Evolutionary conservation across 2,329 filamentous ascomycete genomes (phyloP).

Genomic region (Alternaria tenuissima): DNA sequence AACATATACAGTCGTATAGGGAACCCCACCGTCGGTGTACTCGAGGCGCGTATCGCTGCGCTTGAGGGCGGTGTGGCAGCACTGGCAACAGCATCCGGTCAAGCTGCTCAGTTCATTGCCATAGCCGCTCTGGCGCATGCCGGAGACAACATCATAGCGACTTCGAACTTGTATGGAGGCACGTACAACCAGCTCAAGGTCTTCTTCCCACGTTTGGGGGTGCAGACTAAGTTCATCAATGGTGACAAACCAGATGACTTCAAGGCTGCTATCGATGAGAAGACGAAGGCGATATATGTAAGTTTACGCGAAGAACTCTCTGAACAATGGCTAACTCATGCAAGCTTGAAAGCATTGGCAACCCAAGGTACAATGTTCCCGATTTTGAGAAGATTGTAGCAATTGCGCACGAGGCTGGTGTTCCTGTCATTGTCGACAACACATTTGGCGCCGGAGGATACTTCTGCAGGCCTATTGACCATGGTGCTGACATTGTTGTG

Average conservation of each 20-base stretch:
- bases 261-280: conserved; percentile 83
- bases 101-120: conserved; percentile 91
- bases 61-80: conserved; percentile 91
- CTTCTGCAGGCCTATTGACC: conserved; percentile 84
- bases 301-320: not conserved
- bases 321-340: not conserved
- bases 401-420: conserved; percentile 73
- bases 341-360: conserved; percentile 81
- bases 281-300: conserved; percentile 90
- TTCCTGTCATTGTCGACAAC: conserved; percentile 76
- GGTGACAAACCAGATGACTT: conserved; percentile 84
- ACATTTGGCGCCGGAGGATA: conserved; percentile 94
- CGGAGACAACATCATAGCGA: conserved; percentile 93
- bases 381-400: conserved; percentile 88
- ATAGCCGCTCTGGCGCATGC: conserved; percentile 83
- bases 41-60: conserved; percentile 95
- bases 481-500: conserved; percentile 92
- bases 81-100: conserved; percentile 83
- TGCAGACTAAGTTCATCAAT: conserved; percentile 85
- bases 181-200: conserved; percentile 99
- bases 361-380: conserved; percentile 91
- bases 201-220: conserved; percentile 83
- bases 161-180: conserved; percentile 86
- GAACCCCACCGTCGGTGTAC: conserved; percentile 85
- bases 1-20: conserved; percentile 97